phyloP scores from a whole-genome alignment of 768 basidiomycete genomes.

The Podaxis mareebaensis region DNA sequence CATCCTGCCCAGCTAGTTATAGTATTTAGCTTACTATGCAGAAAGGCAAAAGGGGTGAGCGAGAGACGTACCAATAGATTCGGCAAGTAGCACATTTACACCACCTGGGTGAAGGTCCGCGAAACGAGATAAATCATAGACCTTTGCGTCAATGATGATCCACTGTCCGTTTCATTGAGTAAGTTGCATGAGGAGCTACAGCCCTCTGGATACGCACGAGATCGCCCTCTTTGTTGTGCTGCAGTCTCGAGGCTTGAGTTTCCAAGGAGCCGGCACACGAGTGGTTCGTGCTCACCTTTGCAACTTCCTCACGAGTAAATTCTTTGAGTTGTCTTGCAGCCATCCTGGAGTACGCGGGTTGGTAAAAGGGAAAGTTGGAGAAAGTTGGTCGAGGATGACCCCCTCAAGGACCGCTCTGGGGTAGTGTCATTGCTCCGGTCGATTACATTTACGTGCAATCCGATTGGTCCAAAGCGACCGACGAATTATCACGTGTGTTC shows the following conservation, averaged over 20 bases:
- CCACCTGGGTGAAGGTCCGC: conserved; percentile 86
- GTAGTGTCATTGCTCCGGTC: not conserved
- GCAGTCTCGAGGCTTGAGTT: conserved; percentile 7
- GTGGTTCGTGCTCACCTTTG: conserved; percentile 46
- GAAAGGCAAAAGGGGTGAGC: not conserved
- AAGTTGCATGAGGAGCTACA: not conserved
- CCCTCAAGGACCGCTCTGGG: not conserved
- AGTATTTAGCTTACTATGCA: not conserved
- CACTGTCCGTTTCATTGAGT: conserved; percentile 46
- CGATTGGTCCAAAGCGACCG: conserved; percentile 6
- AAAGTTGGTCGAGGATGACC: not conserved
- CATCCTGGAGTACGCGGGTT: not conserved
- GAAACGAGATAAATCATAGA: conserved; percentile 82
- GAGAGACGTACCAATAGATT: conserved; percentile 56
- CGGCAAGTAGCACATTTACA: conserved; percentile 65
- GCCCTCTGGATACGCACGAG: conserved; percentile 48
- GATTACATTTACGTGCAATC: not conserved
- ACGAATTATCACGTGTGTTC: not conserved
- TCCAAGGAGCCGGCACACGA: not conserved
- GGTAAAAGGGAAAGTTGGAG: not conserved
- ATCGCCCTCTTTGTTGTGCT: conserved; percentile 90
- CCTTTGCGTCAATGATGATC: conserved; percentile 79
- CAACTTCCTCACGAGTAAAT: conserved; percentile 61
- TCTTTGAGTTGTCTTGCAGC: conserved; percentile 28
- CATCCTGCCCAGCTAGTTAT: conserved; percentile 64